Base-by-base conservation (phyloP, 1,284 basidiomycete genomes). In the Moesziomyces aphidis region DNA sequence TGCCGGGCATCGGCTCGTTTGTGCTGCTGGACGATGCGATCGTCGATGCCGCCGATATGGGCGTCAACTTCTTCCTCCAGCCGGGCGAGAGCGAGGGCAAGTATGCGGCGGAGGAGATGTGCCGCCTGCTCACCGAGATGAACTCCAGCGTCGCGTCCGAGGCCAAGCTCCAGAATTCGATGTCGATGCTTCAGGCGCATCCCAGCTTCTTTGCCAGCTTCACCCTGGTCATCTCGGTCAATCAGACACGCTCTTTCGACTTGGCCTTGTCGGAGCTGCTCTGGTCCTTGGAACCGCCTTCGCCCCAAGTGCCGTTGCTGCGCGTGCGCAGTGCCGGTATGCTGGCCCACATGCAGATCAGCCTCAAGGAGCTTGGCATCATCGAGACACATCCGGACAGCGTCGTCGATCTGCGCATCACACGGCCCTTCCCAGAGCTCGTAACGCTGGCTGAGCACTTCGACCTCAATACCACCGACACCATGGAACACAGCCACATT, bases 51-150 rank as follows among this genome's bases (percentile, higher is more conserved):
- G 89, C 90, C 53, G 95, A 99, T 80, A 90, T 94, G 0, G 94
- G 94, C 0, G 93, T 94, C 87, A 98, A 98, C 87, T 98, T 98
- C 87, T 99, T 99, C 86, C 88, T 99, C 24, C 90, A 93, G 55
- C 60, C 67, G 9, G 87, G 88, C 0, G 86, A 89, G 24, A 92
- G 91, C 75, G 88, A 97, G 56, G 94, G 93, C 10, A 91, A 91
- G 83, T 88, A 88, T 54, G 90, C 93, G 49, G 94, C 95, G 0
- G 85, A 89, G 60, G 93, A 97, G 84, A 91, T 91, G 5, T 92
- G 93, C 19, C 88, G 89, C 55, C 88, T 93, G 48, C 88, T 99
- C 5, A 85, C 87, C 17, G 96, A 98, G 86, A 89, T 99, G 58
- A 99, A 98, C 85, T 91, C 93, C 3, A 88, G 90, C 60, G 95